These are phyloP conservation scores for Backusella sp. DNA, from an alignment of 192 early-diverging fungal species.

Conservation along the genomic window DNA sequence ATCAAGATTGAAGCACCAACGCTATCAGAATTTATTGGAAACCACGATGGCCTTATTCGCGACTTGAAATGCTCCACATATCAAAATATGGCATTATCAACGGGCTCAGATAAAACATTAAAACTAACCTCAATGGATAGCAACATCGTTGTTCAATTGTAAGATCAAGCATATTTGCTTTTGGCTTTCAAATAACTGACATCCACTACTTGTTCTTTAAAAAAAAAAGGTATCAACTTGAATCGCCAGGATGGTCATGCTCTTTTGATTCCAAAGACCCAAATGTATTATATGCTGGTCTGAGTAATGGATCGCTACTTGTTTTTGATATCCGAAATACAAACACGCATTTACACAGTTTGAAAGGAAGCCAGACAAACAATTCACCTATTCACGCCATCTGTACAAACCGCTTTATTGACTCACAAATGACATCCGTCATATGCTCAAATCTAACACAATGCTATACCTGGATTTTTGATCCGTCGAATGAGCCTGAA, in stretches of 20 bases:
- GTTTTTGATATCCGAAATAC: slow-evolving; percentile 29
- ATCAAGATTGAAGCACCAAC: slow-evolving; percentile 8
- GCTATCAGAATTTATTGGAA: slow-evolving; percentile 9
- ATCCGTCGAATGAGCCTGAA: not conserved
- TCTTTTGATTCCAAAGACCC: slow-evolving; percentile 13
- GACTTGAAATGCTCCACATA: slow-evolving; percentile 17
- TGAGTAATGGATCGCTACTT: slow-evolving; percentile 16
- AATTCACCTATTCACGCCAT: slow-evolving; percentile 3
- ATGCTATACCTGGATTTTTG: not conserved
- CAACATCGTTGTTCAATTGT: slow-evolving; percentile 18
- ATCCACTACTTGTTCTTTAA: not conserved
- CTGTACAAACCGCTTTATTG: not conserved
- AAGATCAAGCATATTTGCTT: not conserved
- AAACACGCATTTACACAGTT: not conserved
- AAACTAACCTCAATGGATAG: slow-evolving; percentile 23
- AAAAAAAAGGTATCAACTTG: slow-evolving; percentile 8
- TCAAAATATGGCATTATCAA: slow-evolving; percentile 8
- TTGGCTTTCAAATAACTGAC: not conserved
- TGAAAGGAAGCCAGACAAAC: not conserved
- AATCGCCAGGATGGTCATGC: slow-evolving; percentile 24
- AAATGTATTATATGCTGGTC: slow-evolving; percentile 22
- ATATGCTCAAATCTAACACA: not conserved
- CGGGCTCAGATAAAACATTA: slow-evolving; percentile 18
- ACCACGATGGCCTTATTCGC: slow-evolving; percentile 14
- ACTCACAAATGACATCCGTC: not conserved